These are phyloP conservation scores for Coemansia reversa DNA, from an alignment of 192 early-diverging fungal species.

Conservation along the genomic window DNA sequence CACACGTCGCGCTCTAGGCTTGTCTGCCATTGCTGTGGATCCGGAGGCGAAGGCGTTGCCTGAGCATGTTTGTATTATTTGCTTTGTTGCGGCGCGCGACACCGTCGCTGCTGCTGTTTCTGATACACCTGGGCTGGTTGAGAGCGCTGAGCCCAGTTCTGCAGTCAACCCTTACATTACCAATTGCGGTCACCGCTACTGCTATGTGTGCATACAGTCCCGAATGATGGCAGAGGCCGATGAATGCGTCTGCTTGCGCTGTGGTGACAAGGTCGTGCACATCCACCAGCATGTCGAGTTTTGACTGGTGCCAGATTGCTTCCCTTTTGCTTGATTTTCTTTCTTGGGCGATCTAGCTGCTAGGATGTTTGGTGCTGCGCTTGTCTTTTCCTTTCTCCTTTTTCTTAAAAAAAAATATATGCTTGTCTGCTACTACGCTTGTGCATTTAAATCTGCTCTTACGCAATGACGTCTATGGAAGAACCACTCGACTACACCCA, in stretches of 20 bases:
- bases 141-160: constrained; percentile 24
- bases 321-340: neutral
- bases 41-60: constrained; percentile 57
- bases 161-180: constrained; percentile 72
- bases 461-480: constrained; percentile 32
- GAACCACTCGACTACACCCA: constrained; percentile 53
- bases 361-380: neutral
- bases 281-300: constrained; percentile 45
- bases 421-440: neutral
- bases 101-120: neutral
- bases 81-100: constrained; percentile 29
- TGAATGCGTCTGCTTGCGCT: constrained; percentile 76
- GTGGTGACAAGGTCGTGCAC: constrained; percentile 63
- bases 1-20: constrained; percentile 25
- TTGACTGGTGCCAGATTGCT: neutral
- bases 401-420: neutral
- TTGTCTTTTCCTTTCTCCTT: constrained; percentile 5
- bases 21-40: constrained; percentile 55
- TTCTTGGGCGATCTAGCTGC: neutral
- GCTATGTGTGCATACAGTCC: constrained; percentile 87
- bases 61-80: constrained; percentile 73
- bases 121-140: neutral
- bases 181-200: constrained; percentile 83
- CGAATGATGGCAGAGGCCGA: constrained; percentile 69
- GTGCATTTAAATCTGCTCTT: neutral